A percentile compares a stretch with the other conserved stretches of the same genome.
Evolutionary conservation across 2,329 filamentous ascomycete genomes (phyloP).

Genomic region (Paraconiothyrium sp.): DNA sequence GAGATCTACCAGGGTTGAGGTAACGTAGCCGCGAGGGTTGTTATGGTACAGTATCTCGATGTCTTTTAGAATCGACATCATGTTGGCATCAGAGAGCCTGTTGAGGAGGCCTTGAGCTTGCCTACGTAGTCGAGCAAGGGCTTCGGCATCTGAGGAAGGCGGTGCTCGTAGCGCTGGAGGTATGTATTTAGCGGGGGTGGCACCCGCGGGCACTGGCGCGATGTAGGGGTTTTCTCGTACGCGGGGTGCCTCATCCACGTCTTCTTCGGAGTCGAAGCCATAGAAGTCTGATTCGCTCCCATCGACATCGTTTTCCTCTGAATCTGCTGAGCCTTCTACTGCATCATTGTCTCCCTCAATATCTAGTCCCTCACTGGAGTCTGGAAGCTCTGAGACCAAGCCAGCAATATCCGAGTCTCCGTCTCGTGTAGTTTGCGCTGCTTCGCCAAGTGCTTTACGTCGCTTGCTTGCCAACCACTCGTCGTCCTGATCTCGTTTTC

Average conservation of each 20-base stretch:
- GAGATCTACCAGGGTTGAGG: conserved; percentile 78
- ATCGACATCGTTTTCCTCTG: conserved; percentile 41
- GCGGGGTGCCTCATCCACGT: conserved; percentile 42
- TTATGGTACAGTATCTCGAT: conserved; percentile 85
- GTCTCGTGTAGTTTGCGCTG: conserved; percentile 29
- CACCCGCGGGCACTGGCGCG: conserved; percentile 67
- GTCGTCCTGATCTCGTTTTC: conserved; percentile 66
- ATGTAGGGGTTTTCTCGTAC: conserved; percentile 87
- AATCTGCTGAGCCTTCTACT: conserved; percentile 41
- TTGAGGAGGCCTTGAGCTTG: conserved; percentile 92
- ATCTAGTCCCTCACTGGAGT: conserved; percentile 10
- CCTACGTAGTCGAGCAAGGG: conserved; percentile 73
- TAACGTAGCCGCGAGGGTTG: conserved; percentile 88
- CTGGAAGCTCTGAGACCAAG: neutral
- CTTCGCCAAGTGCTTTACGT: conserved; percentile 57
- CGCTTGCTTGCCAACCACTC: conserved; percentile 69
- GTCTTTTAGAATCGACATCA: conserved; percentile 83
- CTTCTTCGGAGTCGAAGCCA: conserved; percentile 44
- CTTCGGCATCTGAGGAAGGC: conserved; percentile 71
- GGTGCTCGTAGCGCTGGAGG: conserved; percentile 82
- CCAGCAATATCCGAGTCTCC: conserved; percentile 32
- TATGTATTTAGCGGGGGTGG: conserved; percentile 76
- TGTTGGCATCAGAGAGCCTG: conserved; percentile 88
- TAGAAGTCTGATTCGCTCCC: conserved; percentile 40
- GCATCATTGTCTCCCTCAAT: neutral